Base-by-base conservation (phyloP, 306 rosid genomes). In the Pyrus pyrifolia region DNA sequence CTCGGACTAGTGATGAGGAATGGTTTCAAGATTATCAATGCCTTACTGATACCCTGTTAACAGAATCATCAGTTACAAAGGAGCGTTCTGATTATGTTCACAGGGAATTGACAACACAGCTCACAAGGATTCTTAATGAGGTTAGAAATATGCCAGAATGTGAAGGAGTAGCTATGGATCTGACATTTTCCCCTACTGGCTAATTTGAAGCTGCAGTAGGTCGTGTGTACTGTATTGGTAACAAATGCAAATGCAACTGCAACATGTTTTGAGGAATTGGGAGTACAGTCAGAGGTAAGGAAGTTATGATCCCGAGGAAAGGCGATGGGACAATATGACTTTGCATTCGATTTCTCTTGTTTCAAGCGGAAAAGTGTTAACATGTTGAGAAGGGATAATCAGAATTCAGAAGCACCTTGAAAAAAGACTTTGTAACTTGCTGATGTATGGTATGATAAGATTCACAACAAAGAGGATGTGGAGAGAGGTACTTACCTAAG, bases 1-100 rank as follows among this genome's bases (percentile, higher is more conserved):
- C 80, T 69, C 87, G 58, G 77, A 81, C 61, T 78, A 45, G 63
- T 67, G 85, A 79, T 27, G 89, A 79, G 68, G 92, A 88, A 33
- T 95, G 97, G 99, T 82, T 87, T 85, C 97, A 83, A 76, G 91
- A 90, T 82, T 95, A 87, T 74, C 93, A 89, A 22, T 83, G 93
- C 79, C 86, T 90, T 31, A 77, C 89, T 15, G 97, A 95, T 77
- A 83, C 86, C 58, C 85, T 95, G 40, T 89, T 95, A 60, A 53
- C 96, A 27, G 99, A 95, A 82, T 89, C 97, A 11, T 89, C 91
- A 2, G 17, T 84, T 35, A 89, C 97, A 69, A 95, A 83, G 87
- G 97, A 89, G 82, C 97, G 99, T 49, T 84, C 96, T 30, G 93
- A 91, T 83, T 87, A 87, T 27, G 91, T 52, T 38, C 92, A 81